Base-by-base conservation (phyloP, 495 filamentous ascomycete species). In the Penicillium herquei region DNA sequence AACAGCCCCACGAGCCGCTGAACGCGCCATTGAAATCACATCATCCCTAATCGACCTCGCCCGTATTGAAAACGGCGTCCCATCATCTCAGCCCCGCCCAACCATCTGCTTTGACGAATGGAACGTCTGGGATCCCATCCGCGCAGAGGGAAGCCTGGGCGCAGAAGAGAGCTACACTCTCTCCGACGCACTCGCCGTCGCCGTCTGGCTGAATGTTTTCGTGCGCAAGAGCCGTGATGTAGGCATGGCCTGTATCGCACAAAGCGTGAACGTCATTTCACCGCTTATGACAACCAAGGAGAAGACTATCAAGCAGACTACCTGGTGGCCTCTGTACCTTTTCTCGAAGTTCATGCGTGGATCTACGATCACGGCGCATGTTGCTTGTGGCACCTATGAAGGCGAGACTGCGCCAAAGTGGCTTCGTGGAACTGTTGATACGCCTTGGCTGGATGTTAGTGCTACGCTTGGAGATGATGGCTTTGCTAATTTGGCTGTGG, bases 91-190 rank as follows among this genome's bases (percentile, higher is more conserved):
- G 30, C 80, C 80, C 11, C 70, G 76, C 10, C 85, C 82, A 12
- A 86, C 76, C 37, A 89, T 92, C 67, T 91, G 88, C 70, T 91
- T 91, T 66, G 89, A 92, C 67, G 88, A 91, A 68, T 91, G 89
- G 88, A 90, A 92, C 69, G 87, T 91, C 11, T 91, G 88, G 89
- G 88, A 91, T 63, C 87, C 87, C 7, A 74, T 80, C 37, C 81
- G 88, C 21, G 88, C 89, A 1, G 85, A 84, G 4, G 87, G 86
- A 39, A 84, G 86, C 56, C 68, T 77, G 49, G 86, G 87, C 16
- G 87, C 82, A 1, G 86, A 89, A 67, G 85, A 90, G 64, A 69
- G 67, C 62, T 91, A 92, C 69, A 90, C 86, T 0, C 79, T 91
- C 13, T 88, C 84, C 1, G 89, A 92, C 66, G 87, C 87, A 6